These are phyloP conservation scores for Saccharomyces hybrid DNA, from an alignment of 1,139 yeast genomes.

Conservation along the genomic window DNA sequence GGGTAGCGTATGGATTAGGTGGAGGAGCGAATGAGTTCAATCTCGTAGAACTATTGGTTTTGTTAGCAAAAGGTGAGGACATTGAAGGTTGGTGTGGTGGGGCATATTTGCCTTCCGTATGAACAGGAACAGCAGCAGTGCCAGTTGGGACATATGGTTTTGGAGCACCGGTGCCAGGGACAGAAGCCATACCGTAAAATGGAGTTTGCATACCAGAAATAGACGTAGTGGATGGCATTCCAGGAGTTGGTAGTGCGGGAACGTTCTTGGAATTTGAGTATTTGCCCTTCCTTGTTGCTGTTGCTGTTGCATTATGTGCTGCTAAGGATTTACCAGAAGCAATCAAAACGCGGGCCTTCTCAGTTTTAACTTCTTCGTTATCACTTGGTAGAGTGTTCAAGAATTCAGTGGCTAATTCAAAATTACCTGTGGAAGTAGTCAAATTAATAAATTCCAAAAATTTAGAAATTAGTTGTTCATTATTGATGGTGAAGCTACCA, in stretches of 20 bases:
- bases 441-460: conserved; percentile 65
- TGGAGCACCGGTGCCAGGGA: conserved; percentile 4
- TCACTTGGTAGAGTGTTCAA: conserved; percentile 63
- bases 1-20: conserved; percentile 33
- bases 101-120: conserved; percentile 3
- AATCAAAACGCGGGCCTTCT: conserved; percentile 68
- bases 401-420: conserved; percentile 69
- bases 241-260: neutral
- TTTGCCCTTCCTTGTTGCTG: conserved; percentile 10
- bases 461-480: conserved; percentile 33
- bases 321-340: conserved; percentile 39
- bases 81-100: conserved; percentile 16
- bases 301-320: neutral
- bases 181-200: neutral
- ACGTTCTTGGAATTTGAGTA: conserved; percentile 11
- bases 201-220: neutral
- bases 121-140: conserved; percentile 3
- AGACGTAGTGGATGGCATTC: conserved; percentile 3
- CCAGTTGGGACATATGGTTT: conserved; percentile 29
- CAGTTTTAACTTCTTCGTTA: conserved; percentile 51
- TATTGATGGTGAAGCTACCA: conserved; percentile 32
- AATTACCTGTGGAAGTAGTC: conserved; percentile 76
- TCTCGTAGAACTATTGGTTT: neutral
- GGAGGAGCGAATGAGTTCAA: conserved; percentile 17
- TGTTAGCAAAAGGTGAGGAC: conserved; percentile 13